Base-by-base conservation (phyloP, 106 monocot genomes). In the Hemerocallis citrina region DNA sequence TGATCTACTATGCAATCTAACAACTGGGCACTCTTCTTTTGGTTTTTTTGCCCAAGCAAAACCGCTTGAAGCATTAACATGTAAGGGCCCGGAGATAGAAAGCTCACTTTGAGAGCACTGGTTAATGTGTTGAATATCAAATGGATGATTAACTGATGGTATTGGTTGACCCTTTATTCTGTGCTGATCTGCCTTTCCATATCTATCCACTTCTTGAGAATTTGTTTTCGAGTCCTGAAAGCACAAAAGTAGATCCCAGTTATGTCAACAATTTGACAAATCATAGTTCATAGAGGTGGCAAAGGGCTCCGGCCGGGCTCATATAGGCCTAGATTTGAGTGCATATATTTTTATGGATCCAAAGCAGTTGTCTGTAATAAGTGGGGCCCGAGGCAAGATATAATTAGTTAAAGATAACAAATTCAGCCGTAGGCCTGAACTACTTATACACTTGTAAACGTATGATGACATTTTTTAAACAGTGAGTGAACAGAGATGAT, bases 11-110 rank as follows among this genome's bases (percentile, higher is more conserved):
- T 44, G 49, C 40, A 74, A 71, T 54, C 66, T 70, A 62, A 49
- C 51, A 44, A 50, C 16, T 1, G 61, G 44, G 21, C 23, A 57
- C 35, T 74, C 79, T 43, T 82, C 91, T 72, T 59, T 77, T 16
- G 20, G 70, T 55, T 72, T 84, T 37, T 82, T 91, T 2, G 74
- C 86, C 88, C 91, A 98, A 25, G 87, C 73, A 75, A 98, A 91
- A 46, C 77, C 82, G 64, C 67, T 92, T n/a, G 88, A 92, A 59
- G 96, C 63, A 65, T 84, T 56, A 68, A 82, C 73, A 39, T 46
- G 62, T 37, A 98, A 36, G 11, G 91, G 92, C 0, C 82, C 98
- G 21, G 96, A 88, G 65, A 96, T 75, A 61, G 81, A 46, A 47
- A 81, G 65, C 30, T 75, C 78, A 20, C 65, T 71, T 37, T 68